Evolutionary conservation across 345 rosid genomes (phyloP).

Genomic region (Barbarea vulgaris): DNA sequence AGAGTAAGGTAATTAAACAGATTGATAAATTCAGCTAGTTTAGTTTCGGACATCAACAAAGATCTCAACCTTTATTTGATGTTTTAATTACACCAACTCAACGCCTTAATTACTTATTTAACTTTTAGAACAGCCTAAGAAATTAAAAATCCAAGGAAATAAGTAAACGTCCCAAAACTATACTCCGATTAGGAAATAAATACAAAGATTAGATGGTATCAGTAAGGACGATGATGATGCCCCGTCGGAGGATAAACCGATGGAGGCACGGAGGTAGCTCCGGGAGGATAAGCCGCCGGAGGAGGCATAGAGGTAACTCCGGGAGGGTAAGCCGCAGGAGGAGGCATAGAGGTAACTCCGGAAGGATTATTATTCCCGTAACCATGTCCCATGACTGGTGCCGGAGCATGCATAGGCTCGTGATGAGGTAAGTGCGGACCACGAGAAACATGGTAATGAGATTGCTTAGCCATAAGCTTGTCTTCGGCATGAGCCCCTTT

Average conservation of each 20-base stretch:
- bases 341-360: conserved; percentile 7
- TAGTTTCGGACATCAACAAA: too few species aligned
- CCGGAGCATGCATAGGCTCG: not conserved
- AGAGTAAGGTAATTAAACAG: too few species aligned
- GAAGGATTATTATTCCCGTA: not conserved
- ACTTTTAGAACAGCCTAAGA: not conserved
- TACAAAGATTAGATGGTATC: not conserved
- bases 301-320: conserved; percentile 2
- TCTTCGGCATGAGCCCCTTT: conserved; percentile 57
- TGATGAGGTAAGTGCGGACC: conserved; percentile 13
- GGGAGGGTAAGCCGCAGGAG: not conserved
- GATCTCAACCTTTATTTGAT: too few species aligned
- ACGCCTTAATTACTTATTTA: not conserved
- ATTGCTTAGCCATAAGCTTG: conserved; percentile 40
- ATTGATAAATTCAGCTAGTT: too few species aligned
- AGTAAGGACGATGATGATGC: conserved; percentile 13
- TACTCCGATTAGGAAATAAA: not conserved
- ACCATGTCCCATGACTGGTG: conserved; percentile 32
- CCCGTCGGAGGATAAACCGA: conserved; percentile 12
- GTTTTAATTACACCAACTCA: not conserved
- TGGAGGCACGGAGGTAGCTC: conserved; percentile 6
- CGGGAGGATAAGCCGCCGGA: conserved; percentile 10
- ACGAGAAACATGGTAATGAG: conserved; percentile 27
- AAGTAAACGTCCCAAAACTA: not conserved
- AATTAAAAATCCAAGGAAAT: not conserved